These are phyloP conservation scores for Arthroderma uncinatum DNA, from an alignment of 2,329 filamentous ascomycete species.

Conservation along the genomic window DNA sequence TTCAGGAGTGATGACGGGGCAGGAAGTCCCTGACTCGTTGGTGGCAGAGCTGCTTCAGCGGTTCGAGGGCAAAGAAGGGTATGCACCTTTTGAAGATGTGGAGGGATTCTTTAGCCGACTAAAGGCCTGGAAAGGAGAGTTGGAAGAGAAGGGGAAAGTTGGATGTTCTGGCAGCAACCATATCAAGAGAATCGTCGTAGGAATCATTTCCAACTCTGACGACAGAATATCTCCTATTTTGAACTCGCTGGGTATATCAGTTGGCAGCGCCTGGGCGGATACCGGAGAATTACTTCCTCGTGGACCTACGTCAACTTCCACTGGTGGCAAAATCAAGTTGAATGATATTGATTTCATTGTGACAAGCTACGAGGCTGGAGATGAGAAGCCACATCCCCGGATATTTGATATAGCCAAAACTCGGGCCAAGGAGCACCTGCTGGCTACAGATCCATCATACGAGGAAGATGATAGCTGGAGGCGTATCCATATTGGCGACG, in stretches of 20 bases:
- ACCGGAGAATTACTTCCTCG: slow-evolving; percentile 16
- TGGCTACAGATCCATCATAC: not conserved
- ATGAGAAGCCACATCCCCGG: slow-evolving; percentile 32
- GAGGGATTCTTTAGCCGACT: slow-evolving; percentile 27
- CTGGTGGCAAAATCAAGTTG: slow-evolving; percentile 14
- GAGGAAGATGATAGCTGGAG: slow-evolving; percentile 8
- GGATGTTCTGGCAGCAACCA: not conserved
- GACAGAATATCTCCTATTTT: slow-evolving; percentile 33
- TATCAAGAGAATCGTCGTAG: slow-evolving; percentile 30
- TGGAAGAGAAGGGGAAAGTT: slow-evolving; percentile 9
- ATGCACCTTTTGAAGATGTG: slow-evolving; percentile 33
- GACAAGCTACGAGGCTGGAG: slow-evolving; percentile 37
- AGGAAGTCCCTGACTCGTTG: slow-evolving; percentile 25
- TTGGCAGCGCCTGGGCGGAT: slow-evolving; percentile 27
- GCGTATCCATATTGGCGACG: slow-evolving; percentile 37
- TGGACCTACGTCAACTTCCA: slow-evolving; percentile 16
- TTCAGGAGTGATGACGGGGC: slow-evolving; percentile 4
- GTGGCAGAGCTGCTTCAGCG: slow-evolving; percentile 27
- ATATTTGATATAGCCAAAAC: slow-evolving; percentile 33
- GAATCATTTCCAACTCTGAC: slow-evolving; percentile 39
- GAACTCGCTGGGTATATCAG: slow-evolving; percentile 28
- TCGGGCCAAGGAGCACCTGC: slow-evolving; percentile 20
- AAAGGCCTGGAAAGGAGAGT: slow-evolving; percentile 17
- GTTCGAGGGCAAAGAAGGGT: slow-evolving; percentile 32
- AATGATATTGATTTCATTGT: slow-evolving; percentile 36